Conservation (phyloP, 1,139 yeast species). For the Candida tropicalis region DNA sequence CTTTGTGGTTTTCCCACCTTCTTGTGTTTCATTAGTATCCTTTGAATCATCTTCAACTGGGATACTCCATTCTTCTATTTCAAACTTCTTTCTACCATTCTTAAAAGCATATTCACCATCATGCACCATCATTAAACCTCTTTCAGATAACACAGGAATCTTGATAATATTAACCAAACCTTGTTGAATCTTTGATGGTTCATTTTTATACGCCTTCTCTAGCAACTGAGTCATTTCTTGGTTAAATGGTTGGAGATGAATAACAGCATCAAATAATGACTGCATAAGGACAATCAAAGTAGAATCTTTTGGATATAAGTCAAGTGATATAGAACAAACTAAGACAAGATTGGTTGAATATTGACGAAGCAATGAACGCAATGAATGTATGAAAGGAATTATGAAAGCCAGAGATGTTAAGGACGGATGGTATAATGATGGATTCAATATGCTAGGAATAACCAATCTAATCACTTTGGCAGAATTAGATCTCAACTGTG, state of each 20-base stretch:
- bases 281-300: constrained; percentile 59
- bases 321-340: constrained; percentile 60
- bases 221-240: constrained; percentile 69
- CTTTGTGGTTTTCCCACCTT: constrained; percentile 33
- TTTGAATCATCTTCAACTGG: constrained; percentile 82
- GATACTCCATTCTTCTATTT: constrained; percentile 90
- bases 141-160: constrained; percentile 70
- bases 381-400: constrained; percentile 62
- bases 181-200: constrained; percentile 79
- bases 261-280: constrained; percentile 63
- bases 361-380: constrained; percentile 57
- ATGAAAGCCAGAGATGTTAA: constrained; percentile 50
- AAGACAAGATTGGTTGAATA: constrained; percentile 51
- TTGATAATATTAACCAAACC: constrained; percentile 81
- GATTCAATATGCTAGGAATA: constrained; percentile 78
- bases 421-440: constrained; percentile 69
- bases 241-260: constrained; percentile 82
- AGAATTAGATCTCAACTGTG: constrained; percentile 32
- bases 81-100: constrained; percentile 80
- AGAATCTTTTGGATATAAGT: constrained; percentile 61
- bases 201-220: constrained; percentile 68
- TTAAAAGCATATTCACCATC: constrained; percentile 83
- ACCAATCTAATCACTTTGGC: constrained; percentile 62
- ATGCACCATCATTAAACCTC: constrained; percentile 78
- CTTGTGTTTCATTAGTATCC: constrained; percentile 27